A percentile compares a stretch with the other conserved stretches of the same genome.
Evolutionary conservation across 2,329 filamentous ascomycete genomes (phyloP).

Genomic region (Pseudofabraea citricarpa): DNA sequence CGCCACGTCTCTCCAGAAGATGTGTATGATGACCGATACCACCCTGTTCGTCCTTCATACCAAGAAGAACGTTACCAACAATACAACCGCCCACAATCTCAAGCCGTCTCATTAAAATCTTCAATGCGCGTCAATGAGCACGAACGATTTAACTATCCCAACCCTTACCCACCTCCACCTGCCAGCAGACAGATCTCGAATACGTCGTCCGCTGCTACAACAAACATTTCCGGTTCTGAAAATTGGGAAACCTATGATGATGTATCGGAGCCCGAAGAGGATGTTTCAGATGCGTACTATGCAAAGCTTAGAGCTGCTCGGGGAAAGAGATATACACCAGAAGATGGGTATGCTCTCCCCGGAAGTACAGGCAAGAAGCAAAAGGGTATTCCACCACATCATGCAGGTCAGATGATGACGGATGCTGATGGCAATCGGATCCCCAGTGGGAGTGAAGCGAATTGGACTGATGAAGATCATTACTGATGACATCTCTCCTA

Average conservation of each 20-base stretch:
- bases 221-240: conserved; percentile 75
- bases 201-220: conserved; percentile 50
- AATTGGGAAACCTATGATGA: conserved; percentile 98
- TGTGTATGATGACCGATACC: conserved; percentile 68
- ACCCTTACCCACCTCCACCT: conserved; percentile 19
- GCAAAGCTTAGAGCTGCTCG: conserved; percentile 68
- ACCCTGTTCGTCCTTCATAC: conserved; percentile 28
- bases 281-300: conserved; percentile 83
- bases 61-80: conserved; percentile 26
- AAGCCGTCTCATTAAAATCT: conserved; percentile 26
- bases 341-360: conserved; percentile 28
- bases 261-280: conserved; percentile 68
- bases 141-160: conserved; percentile 26
- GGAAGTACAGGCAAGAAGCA: conserved; percentile 47
- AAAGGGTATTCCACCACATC: conserved; percentile 47
- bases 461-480: conserved; percentile 61
- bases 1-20: conserved; percentile 71
- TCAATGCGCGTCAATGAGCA: conserved; percentile 34
- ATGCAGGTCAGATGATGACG: conserved; percentile 43
- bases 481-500: too few relatives aligned
- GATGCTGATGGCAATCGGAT: conserved; percentile 59
- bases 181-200: conserved; percentile 64
- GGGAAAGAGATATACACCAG: conserved; percentile 57
- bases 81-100: conserved; percentile 14
- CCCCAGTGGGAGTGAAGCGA: conserved; percentile 54